A percentile compares a stretch with the other conserved stretches of the same genome.
Evolutionary conservation across 768 basidiomycete genomes (phyloP).

Genomic region (Mycena metata): DNA sequence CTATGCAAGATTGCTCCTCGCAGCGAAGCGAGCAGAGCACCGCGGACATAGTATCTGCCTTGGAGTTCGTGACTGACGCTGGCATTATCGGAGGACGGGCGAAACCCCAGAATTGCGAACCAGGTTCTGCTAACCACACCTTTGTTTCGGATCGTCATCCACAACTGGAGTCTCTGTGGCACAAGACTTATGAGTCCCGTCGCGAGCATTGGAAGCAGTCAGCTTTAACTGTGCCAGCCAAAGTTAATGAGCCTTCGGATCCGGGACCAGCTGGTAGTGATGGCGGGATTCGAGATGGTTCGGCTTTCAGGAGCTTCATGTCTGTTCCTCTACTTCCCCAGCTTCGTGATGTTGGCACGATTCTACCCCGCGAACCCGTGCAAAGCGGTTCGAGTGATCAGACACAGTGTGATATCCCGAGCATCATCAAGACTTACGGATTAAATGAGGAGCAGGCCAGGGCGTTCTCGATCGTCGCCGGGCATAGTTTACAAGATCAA

Average conservation of each 20-base stretch:
- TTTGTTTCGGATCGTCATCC: background rate
- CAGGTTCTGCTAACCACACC: too few species aligned
- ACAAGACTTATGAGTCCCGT: background rate
- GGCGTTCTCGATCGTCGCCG: background rate
- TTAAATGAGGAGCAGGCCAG: background rate
- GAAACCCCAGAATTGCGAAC: background rate
- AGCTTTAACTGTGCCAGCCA: background rate
- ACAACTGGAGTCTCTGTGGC: background rate
- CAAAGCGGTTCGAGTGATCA: too few species aligned
- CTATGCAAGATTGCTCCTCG: background rate
- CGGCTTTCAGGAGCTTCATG: background rate
- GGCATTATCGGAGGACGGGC: background rate
- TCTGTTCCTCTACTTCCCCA: background rate
- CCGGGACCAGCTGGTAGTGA: too few species aligned
- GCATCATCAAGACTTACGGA: background rate
- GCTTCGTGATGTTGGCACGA: too few species aligned
- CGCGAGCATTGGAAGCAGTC: background rate
- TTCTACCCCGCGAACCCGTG: background rate
- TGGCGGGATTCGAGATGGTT: background rate
- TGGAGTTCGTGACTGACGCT: background rate
- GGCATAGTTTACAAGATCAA: background rate
- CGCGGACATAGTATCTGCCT: background rate
- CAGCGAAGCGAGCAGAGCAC: too few species aligned
- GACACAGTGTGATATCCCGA: background rate
- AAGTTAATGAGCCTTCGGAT: background rate